Percentiles rank a stretch among this genome's conserved stretches.
These are phyloP conservation scores for Phyllosticta citrichinensis DNA, from an alignment of 2,329 filamentous ascomycete genomes.

Conservation along the genomic window DNA sequence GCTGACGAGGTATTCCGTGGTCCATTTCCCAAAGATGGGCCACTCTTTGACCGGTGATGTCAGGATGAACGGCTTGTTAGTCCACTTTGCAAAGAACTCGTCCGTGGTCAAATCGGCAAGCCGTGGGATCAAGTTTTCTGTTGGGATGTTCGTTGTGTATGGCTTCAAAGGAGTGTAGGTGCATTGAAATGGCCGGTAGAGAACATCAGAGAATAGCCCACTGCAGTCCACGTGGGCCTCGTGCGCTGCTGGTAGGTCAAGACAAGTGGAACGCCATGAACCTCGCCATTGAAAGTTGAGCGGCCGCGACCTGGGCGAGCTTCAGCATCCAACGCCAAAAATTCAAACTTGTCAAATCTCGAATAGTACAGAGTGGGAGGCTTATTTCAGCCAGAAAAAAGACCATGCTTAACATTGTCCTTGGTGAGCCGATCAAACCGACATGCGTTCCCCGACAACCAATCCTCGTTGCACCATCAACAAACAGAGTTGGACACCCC, in stretches of 20 bases:
- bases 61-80: constrained; percentile 74
- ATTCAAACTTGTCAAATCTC: too few relatives aligned
- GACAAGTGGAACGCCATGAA: constrained; percentile 72
- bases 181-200: constrained; percentile 86
- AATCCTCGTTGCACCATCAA: too few relatives aligned
- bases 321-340: neutral
- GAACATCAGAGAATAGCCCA: constrained; percentile 77
- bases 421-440: too few relatives aligned
- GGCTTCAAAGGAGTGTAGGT: constrained; percentile 60
- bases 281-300: constrained; percentile 58
- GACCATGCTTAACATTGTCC: too few relatives aligned
- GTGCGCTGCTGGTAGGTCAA: constrained; percentile 46
- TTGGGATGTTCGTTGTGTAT: constrained; percentile 63
- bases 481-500: too few relatives aligned
- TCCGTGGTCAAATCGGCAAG: constrained; percentile 58
- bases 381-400: too few relatives aligned
- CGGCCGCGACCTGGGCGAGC: constrained; percentile 30
- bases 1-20: constrained; percentile 53
- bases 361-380: too few relatives aligned
- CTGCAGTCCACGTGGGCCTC: constrained; percentile 58
- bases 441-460: too few relatives aligned
- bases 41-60: constrained; percentile 72
- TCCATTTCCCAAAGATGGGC: constrained; percentile 70
- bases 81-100: constrained; percentile 69
- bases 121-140: constrained; percentile 60